A percentile compares a stretch with the other conserved stretches of the same genome.
These are phyloP conservation scores for Porphyrellus cyaneotinctus DNA, from an alignment of 768 basidiomycete species.

Conservation along the genomic window DNA sequence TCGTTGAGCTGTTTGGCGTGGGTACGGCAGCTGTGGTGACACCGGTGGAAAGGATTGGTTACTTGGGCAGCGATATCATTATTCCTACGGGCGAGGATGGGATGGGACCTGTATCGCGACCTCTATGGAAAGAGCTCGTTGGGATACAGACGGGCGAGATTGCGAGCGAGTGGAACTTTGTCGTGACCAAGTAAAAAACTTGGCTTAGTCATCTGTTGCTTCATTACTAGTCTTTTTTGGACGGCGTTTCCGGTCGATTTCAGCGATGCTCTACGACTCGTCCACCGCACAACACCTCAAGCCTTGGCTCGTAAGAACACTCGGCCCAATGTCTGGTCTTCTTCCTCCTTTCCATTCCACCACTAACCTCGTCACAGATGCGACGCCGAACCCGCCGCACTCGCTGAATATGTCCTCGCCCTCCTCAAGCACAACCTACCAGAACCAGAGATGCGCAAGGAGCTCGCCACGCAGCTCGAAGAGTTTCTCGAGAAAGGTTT, in stretches of 20 bases:
- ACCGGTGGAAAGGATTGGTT: slow-evolving; percentile 53
- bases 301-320: slow-evolving; percentile 82
- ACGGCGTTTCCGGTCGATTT: background rate
- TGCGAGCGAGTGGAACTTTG: slow-evolving; percentile 75
- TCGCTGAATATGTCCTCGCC: slow-evolving; percentile 93
- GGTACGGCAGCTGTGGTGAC: slow-evolving; percentile 54
- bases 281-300: slow-evolving; percentile 65
- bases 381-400: slow-evolving; percentile 91
- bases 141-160: slow-evolving; percentile 75
- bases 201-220: slow-evolving; percentile 23
- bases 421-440: slow-evolving; percentile 86
- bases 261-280: slow-evolving; percentile 63
- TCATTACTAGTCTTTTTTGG: slow-evolving; percentile 1
- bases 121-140: slow-evolving; percentile 46
- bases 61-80: slow-evolving; percentile 48
- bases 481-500: slow-evolving; percentile 92
- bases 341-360: background rate
- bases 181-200: slow-evolving; percentile 32
- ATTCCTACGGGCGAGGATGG: slow-evolving; percentile 64
- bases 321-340: slow-evolving; percentile 77
- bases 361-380: slow-evolving; percentile 51
- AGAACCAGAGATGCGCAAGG: slow-evolving; percentile 77
- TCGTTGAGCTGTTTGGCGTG: slow-evolving; percentile 49
- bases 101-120: slow-evolving; percentile 63
- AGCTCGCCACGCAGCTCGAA: slow-evolving; percentile 70